These are phyloP conservation scores for Suillus paluster DNA, from an alignment of 768 basidiomycete species.

Conservation along the genomic window DNA sequence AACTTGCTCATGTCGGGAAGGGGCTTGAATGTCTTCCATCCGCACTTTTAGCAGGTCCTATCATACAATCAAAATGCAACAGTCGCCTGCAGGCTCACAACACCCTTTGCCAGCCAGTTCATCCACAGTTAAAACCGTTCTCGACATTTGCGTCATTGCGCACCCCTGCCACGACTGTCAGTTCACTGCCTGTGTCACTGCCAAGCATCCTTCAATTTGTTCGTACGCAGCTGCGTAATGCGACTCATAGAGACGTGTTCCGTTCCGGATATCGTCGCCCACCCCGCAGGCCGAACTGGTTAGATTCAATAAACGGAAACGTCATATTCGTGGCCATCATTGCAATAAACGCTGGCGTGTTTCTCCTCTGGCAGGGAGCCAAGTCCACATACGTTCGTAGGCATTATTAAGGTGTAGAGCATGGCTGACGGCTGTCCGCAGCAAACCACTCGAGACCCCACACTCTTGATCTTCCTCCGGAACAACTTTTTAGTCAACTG, in stretches of 20 bases:
- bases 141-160: not conserved
- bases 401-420: slow-evolving; percentile 13
- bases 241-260: slow-evolving; percentile 26
- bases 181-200: slow-evolving; percentile 2
- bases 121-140: not conserved
- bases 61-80: slow-evolving; percentile 8
- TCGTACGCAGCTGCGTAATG: slow-evolving; percentile 19
- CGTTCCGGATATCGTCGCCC: slow-evolving; percentile 9
- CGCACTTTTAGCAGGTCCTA: not conserved
- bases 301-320: slow-evolving; percentile 59
- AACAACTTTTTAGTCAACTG: slow-evolving; percentile 68
- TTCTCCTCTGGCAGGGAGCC: slow-evolving; percentile 57
- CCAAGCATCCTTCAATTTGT: slow-evolving; percentile 20
- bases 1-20: slow-evolving; percentile 14
- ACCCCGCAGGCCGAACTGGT: slow-evolving; percentile 29
- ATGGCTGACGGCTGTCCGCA: slow-evolving; percentile 20
- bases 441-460: slow-evolving; percentile 44
- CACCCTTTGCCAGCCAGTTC: not conserved
- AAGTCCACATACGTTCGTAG: slow-evolving; percentile 35
- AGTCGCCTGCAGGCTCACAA: slow-evolving; percentile 6
- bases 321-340: slow-evolving; percentile 67
- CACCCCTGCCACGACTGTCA: not conserved
- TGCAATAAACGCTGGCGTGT: slow-evolving; percentile 64
- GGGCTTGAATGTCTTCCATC: slow-evolving; percentile 3
- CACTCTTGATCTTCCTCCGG: slow-evolving; percentile 52